A percentile compares a stretch with the other conserved stretches of the same genome.
phyloP scores from a whole-genome alignment of 352 stramenopile genomes.

The Pythium folliculosum region DNA sequence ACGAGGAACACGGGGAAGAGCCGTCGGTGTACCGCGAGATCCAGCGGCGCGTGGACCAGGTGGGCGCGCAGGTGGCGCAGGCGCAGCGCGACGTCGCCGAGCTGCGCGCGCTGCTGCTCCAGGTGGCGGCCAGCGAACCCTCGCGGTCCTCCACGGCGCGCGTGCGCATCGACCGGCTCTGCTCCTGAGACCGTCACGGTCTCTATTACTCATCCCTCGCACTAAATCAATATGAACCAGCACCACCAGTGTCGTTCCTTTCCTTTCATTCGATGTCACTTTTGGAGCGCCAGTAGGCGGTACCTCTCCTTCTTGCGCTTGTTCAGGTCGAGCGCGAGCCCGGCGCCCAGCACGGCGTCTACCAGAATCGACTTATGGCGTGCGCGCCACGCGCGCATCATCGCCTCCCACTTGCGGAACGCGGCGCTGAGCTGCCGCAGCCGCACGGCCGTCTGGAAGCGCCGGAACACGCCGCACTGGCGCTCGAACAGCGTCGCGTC shows the following conservation, averaged over 20 bases:
- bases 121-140: neutral
- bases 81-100: slow-evolving; percentile 21
- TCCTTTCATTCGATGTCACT: too few species aligned
- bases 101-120: slow-evolving; percentile 16
- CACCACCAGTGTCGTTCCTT: too few species aligned
- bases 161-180: slow-evolving; percentile 27
- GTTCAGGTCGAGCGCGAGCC: slow-evolving; percentile 58
- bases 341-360: slow-evolving; percentile 43
- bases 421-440: slow-evolving; percentile 52
- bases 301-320: slow-evolving; percentile 70
- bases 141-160: neutral
- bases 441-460: slow-evolving; percentile 49
- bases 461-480: slow-evolving; percentile 43
- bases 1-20: neutral
- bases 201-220: neutral
- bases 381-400: slow-evolving; percentile 42
- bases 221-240: too few species aligned
- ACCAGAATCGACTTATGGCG: slow-evolving; percentile 41
- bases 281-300: slow-evolving; percentile 67
- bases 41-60: slow-evolving; percentile 21
- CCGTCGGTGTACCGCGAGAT: slow-evolving; percentile 19
- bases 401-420: slow-evolving; percentile 60
- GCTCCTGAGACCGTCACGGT: slow-evolving; percentile 12
- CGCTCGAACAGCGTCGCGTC: slow-evolving; percentile 45
- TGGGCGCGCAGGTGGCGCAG: slow-evolving; percentile 23